Conservation (phyloP, 2,329 filamentous ascomycete species). For the Microcyclosporella mali region DNA sequence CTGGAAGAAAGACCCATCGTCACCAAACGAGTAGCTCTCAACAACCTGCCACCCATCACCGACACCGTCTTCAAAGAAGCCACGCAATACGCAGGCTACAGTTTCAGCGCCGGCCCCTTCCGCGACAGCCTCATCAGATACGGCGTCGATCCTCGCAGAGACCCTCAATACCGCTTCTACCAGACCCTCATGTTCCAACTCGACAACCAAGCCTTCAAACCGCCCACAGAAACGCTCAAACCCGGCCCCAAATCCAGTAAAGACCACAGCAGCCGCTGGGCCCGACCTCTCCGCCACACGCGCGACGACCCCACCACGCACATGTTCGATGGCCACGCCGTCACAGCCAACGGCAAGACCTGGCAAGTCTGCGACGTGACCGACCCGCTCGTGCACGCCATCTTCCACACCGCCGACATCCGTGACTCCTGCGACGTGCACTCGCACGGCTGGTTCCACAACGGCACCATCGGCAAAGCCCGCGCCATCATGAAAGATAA, state of each 20-base stretch:
- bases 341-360: slow-evolving; percentile 75
- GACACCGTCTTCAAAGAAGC: slow-evolving; percentile 61
- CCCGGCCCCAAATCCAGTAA: slow-evolving; percentile 1
- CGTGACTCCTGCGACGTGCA: slow-evolving; percentile 43
- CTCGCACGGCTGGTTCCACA: slow-evolving; percentile 74
- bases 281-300: slow-evolving; percentile 14
- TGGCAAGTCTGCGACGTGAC: slow-evolving; percentile 93
- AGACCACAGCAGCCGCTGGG: slow-evolving; percentile 9
- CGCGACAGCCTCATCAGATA: slow-evolving; percentile 79
- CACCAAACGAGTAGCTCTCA: slow-evolving; percentile 76
- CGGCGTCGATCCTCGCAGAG: slow-evolving; percentile 75
- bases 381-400: slow-evolving; percentile 63
- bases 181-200: slow-evolving; percentile 87
- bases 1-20: slow-evolving; percentile 73
- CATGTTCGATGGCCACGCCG: slow-evolving; percentile 72
- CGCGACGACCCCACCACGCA: slow-evolving; percentile 50
- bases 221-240: neutral
- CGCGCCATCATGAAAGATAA: slow-evolving; percentile 86
- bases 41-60: slow-evolving; percentile 53
- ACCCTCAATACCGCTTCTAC: slow-evolving; percentile 71
- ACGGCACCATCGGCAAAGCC: slow-evolving; percentile 73
- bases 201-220: slow-evolving; percentile 24
- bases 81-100: slow-evolving; percentile 79
- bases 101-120: slow-evolving; percentile 89
- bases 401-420: slow-evolving; percentile 58